Evolutionary conservation across 2,329 filamentous ascomycete genomes (phyloP).

Genomic region (Cyanodermella asteris): DNA sequence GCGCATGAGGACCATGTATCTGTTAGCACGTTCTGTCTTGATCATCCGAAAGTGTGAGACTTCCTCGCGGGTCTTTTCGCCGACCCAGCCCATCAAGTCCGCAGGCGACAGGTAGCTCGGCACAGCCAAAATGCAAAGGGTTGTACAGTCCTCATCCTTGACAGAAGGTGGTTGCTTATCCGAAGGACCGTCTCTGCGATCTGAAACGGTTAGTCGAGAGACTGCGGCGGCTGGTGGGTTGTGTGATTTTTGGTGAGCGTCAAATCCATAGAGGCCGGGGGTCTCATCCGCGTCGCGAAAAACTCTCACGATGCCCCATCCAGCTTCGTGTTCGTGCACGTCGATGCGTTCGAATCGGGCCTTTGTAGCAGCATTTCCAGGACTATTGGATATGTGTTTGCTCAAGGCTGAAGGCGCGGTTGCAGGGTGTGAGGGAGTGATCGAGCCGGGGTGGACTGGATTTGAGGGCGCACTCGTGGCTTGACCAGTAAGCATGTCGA

Average conservation of each 20-base stretch:
- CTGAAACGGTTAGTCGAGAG: slow-evolving; percentile 11
- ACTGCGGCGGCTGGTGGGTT: too few species aligned
- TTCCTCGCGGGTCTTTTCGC: slow-evolving; percentile 62
- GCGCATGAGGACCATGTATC: slow-evolving; percentile 91
- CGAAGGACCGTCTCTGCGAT: slow-evolving; percentile 5
- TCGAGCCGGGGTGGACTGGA: slow-evolving; percentile 11
- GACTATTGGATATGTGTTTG: slow-evolving; percentile 12
- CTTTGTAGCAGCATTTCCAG: slow-evolving; percentile 56
- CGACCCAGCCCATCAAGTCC: slow-evolving; percentile 79
- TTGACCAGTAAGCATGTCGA: slow-evolving; percentile 66
- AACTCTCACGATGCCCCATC: slow-evolving; percentile 84
- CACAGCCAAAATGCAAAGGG: slow-evolving; percentile 80
- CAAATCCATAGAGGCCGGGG: slow-evolving; percentile 35
- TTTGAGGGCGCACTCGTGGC: too few species aligned
- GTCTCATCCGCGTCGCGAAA: slow-evolving; percentile 71
- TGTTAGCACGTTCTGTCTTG: slow-evolving; percentile 66
- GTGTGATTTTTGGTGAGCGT: too few species aligned
- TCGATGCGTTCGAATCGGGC: slow-evolving; percentile 54
- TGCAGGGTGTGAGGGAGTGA: too few species aligned
- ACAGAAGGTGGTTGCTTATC: slow-evolving; percentile 11
- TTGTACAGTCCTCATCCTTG: slow-evolving; percentile 50
- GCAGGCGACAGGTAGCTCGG: slow-evolving; percentile 82
- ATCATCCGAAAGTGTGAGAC: slow-evolving; percentile 92
- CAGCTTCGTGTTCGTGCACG: slow-evolving; percentile 50
- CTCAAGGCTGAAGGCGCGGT: too few species aligned